Percentiles rank a stretch among this genome's conserved stretches.
These are phyloP conservation scores for Didymella segeticola DNA, from an alignment of 2,329 filamentous ascomycete genomes.

Conservation along the genomic window DNA sequence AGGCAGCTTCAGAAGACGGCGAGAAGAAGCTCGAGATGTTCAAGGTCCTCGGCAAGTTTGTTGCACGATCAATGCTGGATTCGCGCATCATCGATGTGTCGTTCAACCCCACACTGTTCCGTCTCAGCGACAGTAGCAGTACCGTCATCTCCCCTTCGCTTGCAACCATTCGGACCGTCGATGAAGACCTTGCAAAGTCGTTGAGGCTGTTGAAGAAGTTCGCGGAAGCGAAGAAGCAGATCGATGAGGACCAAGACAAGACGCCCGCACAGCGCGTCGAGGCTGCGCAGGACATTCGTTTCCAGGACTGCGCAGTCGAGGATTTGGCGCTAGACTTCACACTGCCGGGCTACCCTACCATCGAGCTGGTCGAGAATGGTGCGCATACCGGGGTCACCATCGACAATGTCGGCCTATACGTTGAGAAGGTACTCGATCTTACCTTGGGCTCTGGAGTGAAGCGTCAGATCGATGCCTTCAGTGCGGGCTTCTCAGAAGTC, in stretches of 20 bases:
- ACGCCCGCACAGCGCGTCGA: constrained; percentile 73
- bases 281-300: constrained; percentile 71
- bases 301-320: constrained; percentile 81
- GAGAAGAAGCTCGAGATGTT: constrained; percentile 88
- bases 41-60: constrained; percentile 94
- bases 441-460: constrained; percentile 89
- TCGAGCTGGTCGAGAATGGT: constrained; percentile 81
- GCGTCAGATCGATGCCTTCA: constrained; percentile 89
- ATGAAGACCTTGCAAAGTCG: constrained; percentile 83
- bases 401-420: constrained; percentile 86
- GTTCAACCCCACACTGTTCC: constrained; percentile 98
- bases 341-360: constrained; percentile 82
- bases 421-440: constrained; percentile 89
- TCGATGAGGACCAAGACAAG: constrained; percentile 74
- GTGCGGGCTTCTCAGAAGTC: constrained; percentile 88
- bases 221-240: constrained; percentile 78
- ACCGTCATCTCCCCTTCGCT: constrained; percentile 78
- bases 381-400: constrained; percentile 79
- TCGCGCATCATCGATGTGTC: constrained; percentile 97
- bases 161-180: constrained; percentile 87
- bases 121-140: constrained; percentile 74
- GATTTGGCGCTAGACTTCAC: constrained; percentile 95
- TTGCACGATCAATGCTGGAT: constrained; percentile 97
- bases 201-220: constrained; percentile 88
- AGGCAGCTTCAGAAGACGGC: constrained; percentile 76